Conservation (phyloP, 495 filamentous ascomycete species). For the Podospora pseudopauciseta region DNA sequence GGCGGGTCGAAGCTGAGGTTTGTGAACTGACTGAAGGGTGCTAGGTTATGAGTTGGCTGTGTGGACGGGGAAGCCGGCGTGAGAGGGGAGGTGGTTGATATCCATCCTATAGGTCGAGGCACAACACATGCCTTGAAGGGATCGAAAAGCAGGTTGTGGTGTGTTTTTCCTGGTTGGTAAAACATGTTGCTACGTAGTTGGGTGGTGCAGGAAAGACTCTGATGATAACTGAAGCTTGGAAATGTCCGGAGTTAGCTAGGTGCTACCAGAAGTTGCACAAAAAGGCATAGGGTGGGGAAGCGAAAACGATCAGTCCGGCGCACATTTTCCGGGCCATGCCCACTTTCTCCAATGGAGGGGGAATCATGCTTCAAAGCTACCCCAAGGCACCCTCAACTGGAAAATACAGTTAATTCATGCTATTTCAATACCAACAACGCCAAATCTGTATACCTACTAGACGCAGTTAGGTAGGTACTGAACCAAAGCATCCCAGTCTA, state of each 20-base stretch:
- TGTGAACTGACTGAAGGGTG: constrained; percentile 57
- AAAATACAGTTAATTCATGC: background rate
- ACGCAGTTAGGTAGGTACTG: background rate
- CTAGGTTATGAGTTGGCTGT: constrained; percentile 41
- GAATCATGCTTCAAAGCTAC: background rate
- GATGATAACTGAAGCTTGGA: no score
- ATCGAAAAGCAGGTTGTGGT: constrained; percentile 18
- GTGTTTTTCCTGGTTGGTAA: constrained; percentile 17
- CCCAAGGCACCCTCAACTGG: background rate
- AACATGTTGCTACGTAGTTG: constrained; percentile 10
- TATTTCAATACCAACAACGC: background rate
- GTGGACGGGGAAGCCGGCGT: constrained; percentile 11
- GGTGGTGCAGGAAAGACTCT: no score
- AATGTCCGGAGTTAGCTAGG: background rate
- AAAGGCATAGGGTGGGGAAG: background rate
- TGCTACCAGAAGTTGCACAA: background rate
- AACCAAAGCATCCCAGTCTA: no score
- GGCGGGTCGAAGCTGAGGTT: constrained; percentile 60
- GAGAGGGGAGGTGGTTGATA: constrained; percentile 19
- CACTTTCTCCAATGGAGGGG: background rate
- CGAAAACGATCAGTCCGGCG: background rate
- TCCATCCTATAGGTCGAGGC: constrained; percentile 26
- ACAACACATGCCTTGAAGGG: constrained; percentile 26
- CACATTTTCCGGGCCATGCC: background rate
- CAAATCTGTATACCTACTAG: background rate